Evolutionary conservation across 192 early-diverging fungal genomes (phyloP).

Genomic region (Linnemannia exigua): DNA sequence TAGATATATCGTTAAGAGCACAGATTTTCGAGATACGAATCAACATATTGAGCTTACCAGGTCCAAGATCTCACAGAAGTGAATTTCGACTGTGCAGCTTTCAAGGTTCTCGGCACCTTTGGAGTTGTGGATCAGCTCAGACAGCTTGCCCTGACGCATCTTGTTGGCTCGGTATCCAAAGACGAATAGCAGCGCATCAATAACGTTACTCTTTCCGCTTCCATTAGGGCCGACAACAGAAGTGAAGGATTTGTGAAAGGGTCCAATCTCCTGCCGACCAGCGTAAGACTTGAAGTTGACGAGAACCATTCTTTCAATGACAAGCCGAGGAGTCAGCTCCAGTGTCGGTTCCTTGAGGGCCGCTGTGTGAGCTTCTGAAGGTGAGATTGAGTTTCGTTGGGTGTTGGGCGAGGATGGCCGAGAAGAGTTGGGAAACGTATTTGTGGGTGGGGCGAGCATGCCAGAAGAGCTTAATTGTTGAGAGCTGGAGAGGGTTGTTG

Average conservation of each 20-base stretch:
- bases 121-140: slow-evolving; percentile 96
- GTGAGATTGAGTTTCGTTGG: slow-evolving; percentile 28
- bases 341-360: slow-evolving; percentile 25
- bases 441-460: slow-evolving; percentile 15
- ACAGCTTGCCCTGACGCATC: slow-evolving; percentile 96
- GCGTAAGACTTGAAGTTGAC: slow-evolving; percentile 98
- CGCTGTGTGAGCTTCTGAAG: neutral
- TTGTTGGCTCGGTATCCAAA: slow-evolving; percentile 99
- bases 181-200: slow-evolving; percentile 97
- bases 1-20: too few relatives aligned
- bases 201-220: slow-evolving; percentile 99
- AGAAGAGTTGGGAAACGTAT: slow-evolving; percentile 4
- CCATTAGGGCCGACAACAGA: slow-evolving; percentile 97
- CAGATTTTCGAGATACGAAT: too few relatives aligned
- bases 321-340: slow-evolving; percentile 50
- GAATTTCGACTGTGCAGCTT: slow-evolving; percentile 91
- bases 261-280: slow-evolving; percentile 92
- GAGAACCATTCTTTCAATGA: slow-evolving; percentile 83
- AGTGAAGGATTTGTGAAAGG: slow-evolving; percentile 93
- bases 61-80: slow-evolving; percentile 94
- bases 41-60: slow-evolving; percentile 56
- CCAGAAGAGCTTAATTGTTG: neutral
- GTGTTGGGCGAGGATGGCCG: slow-evolving; percentile 15
- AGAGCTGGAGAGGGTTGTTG: neutral
- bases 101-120: slow-evolving; percentile 76